Conservation (phyloP, 306 rosid species). For the Castanospermum australe region DNA sequence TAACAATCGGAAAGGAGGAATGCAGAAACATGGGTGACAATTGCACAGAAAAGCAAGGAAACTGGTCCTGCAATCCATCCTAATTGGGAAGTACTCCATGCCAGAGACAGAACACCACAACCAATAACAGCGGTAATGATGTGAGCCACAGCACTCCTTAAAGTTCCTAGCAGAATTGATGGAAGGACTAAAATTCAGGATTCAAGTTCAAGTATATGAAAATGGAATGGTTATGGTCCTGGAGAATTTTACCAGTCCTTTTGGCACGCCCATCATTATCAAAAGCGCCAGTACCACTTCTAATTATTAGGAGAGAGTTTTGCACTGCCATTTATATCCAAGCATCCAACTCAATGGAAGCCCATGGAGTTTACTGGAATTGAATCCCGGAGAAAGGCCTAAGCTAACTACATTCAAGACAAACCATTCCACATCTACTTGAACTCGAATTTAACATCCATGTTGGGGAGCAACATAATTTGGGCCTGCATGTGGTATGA, state of each 20-base stretch:
- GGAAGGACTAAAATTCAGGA: conserved; percentile 19
- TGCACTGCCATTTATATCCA: conserved; percentile 37
- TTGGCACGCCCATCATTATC: conserved; percentile 52
- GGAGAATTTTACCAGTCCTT: conserved; percentile 48
- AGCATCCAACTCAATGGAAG: conserved; percentile 22
- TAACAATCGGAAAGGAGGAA: conserved; percentile 63
- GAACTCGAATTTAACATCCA: neutral
- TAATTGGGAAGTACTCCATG: conserved; percentile 59
- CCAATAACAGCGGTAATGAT: conserved; percentile 67
- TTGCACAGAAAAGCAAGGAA: conserved; percentile 37
- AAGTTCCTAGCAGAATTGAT: conserved; percentile 39
- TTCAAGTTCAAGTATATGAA: neutral
- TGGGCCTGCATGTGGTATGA: neutral
- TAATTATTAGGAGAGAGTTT: conserved; percentile 39
- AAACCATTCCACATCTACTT: neutral
- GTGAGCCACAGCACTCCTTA: conserved; percentile 51
- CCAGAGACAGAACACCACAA: conserved; percentile 60
- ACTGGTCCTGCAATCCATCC: conserved; percentile 64
- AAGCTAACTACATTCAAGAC: neutral
- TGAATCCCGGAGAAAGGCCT: neutral
- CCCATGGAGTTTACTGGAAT: neutral
- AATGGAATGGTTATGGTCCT: neutral
- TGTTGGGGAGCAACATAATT: neutral
- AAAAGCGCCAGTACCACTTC: neutral
- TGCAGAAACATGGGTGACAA: conserved; percentile 40